These are phyloP conservation scores for Luzula sylvatica DNA, from an alignment of 176 grass and related monocot genomes.

Conservation along the genomic window DNA sequence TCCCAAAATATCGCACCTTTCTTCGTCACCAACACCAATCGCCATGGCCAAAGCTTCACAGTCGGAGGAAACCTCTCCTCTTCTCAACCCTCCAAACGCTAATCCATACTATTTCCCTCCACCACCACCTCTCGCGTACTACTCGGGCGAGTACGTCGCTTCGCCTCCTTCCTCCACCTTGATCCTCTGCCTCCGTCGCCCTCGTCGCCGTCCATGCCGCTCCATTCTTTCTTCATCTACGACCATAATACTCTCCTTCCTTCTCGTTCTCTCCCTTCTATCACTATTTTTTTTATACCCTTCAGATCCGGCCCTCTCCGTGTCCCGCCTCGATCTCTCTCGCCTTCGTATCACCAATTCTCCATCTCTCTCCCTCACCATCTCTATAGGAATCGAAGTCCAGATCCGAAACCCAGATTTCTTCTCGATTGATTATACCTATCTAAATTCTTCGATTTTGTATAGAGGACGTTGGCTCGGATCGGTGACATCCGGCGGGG, in stretches of 20 bases:
- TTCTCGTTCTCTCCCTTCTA: not conserved
- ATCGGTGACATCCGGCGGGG: slow-evolving; percentile 7
- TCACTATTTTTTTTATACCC: not conserved
- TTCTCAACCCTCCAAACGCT: slow-evolving; percentile 32
- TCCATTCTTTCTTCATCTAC: slow-evolving; percentile 27
- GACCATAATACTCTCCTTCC: not conserved
- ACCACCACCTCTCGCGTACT: slow-evolving; percentile 1
- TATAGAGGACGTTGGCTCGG: slow-evolving; percentile 14
- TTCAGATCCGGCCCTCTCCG: slow-evolving; percentile 4
- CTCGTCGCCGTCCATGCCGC: not conserved
- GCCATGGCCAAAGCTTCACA: slow-evolving; percentile 18
- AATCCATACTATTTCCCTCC: slow-evolving; percentile 32
- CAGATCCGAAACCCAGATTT: slow-evolving; percentile 12
- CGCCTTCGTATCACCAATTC: not conserved
- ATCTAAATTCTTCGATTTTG: slow-evolving; percentile 16
- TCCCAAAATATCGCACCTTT: not conserved
- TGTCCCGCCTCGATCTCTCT: slow-evolving; percentile 14
- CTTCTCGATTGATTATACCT: slow-evolving; percentile 16
- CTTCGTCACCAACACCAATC: not conserved
- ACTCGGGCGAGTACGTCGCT: not conserved
- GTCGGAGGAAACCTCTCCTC: slow-evolving; percentile 19
- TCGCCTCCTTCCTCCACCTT: slow-evolving; percentile 15
- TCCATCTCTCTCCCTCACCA: not conserved
- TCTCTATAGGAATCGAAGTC: slow-evolving; percentile 11
- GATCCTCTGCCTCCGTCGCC: slow-evolving; percentile 13